Evolutionary conservation across 768 basidiomycete species (phyloP).

Genomic region (Mycena galopus): DNA sequence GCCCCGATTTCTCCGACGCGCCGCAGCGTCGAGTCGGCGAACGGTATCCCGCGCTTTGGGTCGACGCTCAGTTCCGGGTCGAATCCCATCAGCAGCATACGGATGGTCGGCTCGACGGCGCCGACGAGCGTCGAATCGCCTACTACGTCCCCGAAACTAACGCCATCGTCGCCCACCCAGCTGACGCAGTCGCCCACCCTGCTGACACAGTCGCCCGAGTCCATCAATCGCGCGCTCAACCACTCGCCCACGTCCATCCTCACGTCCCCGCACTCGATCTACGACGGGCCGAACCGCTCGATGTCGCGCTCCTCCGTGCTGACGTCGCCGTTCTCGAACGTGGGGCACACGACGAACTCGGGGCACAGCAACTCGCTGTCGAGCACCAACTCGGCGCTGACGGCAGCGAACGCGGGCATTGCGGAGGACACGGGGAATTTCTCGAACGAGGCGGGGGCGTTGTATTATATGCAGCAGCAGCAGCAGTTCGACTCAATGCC

Average conservation of each 20-base stretch:
- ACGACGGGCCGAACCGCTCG: constrained; percentile 9
- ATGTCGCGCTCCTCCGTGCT: constrained; percentile 39
- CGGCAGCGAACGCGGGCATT: constrained; percentile 16
- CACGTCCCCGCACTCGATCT: constrained; percentile 49
- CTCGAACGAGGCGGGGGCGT: constrained; percentile 69
- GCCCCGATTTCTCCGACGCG: neutral
- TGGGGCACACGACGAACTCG: constrained; percentile 39
- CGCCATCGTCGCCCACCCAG: neutral
- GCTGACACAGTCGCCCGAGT: constrained; percentile 13
- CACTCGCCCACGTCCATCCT: constrained; percentile 44
- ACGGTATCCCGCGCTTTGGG: constrained; percentile 51
- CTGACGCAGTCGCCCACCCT: neutral
- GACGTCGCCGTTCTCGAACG: constrained; percentile 55
- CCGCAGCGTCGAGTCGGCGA: constrained; percentile 52
- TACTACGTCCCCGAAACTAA: neutral
- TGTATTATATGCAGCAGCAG: constrained; percentile 81
- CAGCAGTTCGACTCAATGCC: constrained; percentile 60
- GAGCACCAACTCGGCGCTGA: constrained; percentile 30
- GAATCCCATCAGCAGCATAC: constrained; percentile 21
- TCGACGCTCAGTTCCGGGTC: constrained; percentile 51
- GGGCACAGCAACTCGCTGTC: constrained; percentile 30
- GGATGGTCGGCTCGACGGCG: constrained; percentile 27
- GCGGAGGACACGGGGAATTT: constrained; percentile 53
- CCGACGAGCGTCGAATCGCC: constrained; percentile 1
- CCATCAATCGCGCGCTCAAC: constrained; percentile 30